Evolutionary conservation across 2,329 filamentous ascomycete species (phyloP).

Genomic region (Didymella glomerata): DNA sequence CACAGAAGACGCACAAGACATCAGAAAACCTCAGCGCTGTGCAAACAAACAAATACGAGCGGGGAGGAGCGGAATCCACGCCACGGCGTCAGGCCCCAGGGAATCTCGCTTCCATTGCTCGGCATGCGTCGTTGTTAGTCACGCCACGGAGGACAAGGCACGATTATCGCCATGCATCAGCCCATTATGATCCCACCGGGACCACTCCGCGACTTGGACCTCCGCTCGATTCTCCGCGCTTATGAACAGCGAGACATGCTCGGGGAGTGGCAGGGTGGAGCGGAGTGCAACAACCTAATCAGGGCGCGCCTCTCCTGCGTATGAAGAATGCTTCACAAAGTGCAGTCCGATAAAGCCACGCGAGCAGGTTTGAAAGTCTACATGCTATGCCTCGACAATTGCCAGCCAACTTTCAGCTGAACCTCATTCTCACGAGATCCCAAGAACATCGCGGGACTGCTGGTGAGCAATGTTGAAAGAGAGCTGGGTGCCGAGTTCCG

Average conservation of each 20-base stretch:
- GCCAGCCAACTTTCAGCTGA: neutral
- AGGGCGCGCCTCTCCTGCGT: neutral
- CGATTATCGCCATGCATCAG: constrained; percentile 18
- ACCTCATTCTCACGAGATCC: neutral
- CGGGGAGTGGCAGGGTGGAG: constrained; percentile 2
- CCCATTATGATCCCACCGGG: constrained; percentile 3
- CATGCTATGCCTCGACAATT: too few species aligned
- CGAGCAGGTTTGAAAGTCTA: too few species aligned
- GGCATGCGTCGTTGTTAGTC: constrained; percentile 29
- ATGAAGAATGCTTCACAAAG: neutral
- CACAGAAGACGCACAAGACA: constrained; percentile 4
- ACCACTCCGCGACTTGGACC: neutral
- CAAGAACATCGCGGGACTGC: neutral
- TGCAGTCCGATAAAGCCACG: neutral
- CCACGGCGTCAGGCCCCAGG: constrained; percentile 21
- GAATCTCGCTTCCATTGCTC: constrained; percentile 16
- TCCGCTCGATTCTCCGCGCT: constrained; percentile 5
- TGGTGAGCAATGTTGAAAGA: neutral
- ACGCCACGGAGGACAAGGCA: constrained; percentile 10
- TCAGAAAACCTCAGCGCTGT: constrained; percentile 17
- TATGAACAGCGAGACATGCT: neutral
- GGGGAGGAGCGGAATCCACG: constrained; percentile 30
- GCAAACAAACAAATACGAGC: constrained; percentile 39
- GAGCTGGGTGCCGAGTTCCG: constrained; percentile 6
- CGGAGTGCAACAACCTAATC: neutral